Base-by-base conservation (phyloP, 495 filamentous ascomycete species). In the Penicillium simplicissimum region DNA sequence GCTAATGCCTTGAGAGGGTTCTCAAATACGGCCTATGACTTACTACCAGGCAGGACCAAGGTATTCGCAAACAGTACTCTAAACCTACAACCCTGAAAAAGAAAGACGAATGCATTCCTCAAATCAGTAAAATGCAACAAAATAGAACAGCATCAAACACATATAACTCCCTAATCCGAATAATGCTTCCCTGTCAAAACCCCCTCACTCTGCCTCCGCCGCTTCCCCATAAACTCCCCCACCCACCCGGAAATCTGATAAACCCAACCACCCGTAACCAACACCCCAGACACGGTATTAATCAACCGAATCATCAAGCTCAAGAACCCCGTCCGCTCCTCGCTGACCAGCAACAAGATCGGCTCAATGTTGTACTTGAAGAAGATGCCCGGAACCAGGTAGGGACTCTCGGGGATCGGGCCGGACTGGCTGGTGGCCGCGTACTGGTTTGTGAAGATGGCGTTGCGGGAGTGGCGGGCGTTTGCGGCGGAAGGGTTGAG, bases 351-450 rank as follows among this genome's bases (percentile, higher is more conserved):
- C 33, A 99, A 79, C 66, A 92, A 72, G 67, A 99, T 94, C 4
- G 95, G 95, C 84, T 99, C 95, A 71, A 99, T 97, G 75, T 98
- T 94, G 73, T 94, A 99, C 80, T 98, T 98, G 83, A 99, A 92
- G 76, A 97, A 99, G 65, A 99, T 90, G 11, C 96, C 96, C 1
- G 95, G 95, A 7, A 96, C 84, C 42, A 75, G 60, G 61, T 61
- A 72, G 8, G 80, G 78, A 59, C 80, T 85, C 72, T 96, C 90
- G 57, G 79, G 75, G 40, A 97, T 79, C 8, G 78, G 65, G 55
- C 85, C 82, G 56, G 82, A 86, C 74, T 97, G 92, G 66, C 91
- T 89, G 0, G 93, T 98, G 0, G 96, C 95, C 42, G 93, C 95
- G 82, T 99, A 99, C 74, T 99, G 95, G 80, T 99, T 98, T 23